Evolutionary conservation across 768 basidiomycete species (phyloP).

Genomic region (Fomitopsis pulvina): DNA sequence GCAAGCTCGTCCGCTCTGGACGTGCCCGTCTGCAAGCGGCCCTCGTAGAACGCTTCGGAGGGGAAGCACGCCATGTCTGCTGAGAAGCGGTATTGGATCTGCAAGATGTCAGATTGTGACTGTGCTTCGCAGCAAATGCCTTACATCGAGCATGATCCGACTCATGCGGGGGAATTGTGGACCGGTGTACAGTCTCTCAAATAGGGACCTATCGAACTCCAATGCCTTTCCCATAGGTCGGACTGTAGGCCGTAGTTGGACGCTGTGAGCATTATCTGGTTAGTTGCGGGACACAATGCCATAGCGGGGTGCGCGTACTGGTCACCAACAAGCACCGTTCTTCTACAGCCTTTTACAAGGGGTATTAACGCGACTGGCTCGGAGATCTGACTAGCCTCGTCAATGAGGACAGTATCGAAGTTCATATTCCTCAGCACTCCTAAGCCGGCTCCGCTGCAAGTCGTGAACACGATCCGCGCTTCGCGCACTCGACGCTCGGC

Average conservation of each 20-base stretch:
- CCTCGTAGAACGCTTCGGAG: constrained; percentile 57
- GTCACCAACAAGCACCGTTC: constrained; percentile 60
- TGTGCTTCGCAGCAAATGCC: constrained; percentile 2
- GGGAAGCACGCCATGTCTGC: constrained; percentile 53
- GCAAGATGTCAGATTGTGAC: not conserved
- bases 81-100: constrained; percentile 64
- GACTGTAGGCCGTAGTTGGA: constrained; percentile 63
- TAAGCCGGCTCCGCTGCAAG: constrained; percentile 59
- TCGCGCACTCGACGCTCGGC: constrained; percentile 52
- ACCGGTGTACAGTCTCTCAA: constrained; percentile 52
- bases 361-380: constrained; percentile 63
- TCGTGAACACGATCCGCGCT: constrained; percentile 56
- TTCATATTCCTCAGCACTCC: constrained; percentile 47
- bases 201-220: constrained; percentile 51
- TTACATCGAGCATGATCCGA: constrained; percentile 58
- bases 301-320: constrained; percentile 52
- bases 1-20: constrained; percentile 14
- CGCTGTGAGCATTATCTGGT: constrained; percentile 28
- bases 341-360: constrained; percentile 53
- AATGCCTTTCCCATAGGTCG: constrained; percentile 50
- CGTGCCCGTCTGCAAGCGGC: constrained; percentile 42
- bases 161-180: constrained; percentile 28
- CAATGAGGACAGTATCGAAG: constrained; percentile 59
- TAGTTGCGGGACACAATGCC: too few relatives aligned
- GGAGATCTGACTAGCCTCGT: constrained; percentile 67